Evolutionary conservation across 202 grass and related monocot species (phyloP), one percentile per base, ranked within the genome.

Genomic region (Panicum virgatum): DNA sequence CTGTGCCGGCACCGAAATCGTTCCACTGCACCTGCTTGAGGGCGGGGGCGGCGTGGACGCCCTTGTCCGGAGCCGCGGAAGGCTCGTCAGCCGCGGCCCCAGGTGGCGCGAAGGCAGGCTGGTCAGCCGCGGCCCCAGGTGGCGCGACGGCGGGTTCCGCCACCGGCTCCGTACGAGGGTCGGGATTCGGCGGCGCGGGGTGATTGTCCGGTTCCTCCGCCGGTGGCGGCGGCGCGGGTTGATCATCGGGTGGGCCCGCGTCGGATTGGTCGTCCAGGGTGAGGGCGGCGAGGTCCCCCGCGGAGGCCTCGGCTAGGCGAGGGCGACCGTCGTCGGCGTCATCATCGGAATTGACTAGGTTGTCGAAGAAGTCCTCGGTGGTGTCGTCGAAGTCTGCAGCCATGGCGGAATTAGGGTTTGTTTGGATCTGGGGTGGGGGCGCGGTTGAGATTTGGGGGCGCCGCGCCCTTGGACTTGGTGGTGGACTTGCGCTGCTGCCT

Each of bases 321-420:
- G 27, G 51, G 45, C 13, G 81, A 23, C 53, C 22, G 27, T 32
- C 29, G 70, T 57, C 32, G 39, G 20, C 29, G 70, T 57, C 57
- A 54, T 84, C 84, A n/a, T 97, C 91, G 20, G 90, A 88, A 45
- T 89, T 81, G 59, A 91, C 95, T 1, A 97, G 87, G 70, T 97
- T 97, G 76, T 97, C 90, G 65, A 97, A 97, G 81, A 97, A 97
- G 80, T 94, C 95, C 64, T 88, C 87, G 80, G 91, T 87, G 46
- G 80, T 77, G 72, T 86, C 85, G 53, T 76, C 87, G 25, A 65
- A 89, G 50, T 89, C 87, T 20, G 90, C 83, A 46, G 89, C 89
- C 91, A 94, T 94, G 27, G 57, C 25, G 37, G 20, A 19, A 51
- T 30, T 62, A 72, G 68, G 80, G 43, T 40, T 73, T 39, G 57